Percentiles rank a stretch among this genome's conserved stretches.
Evolutionary conservation across 148 eudicot species (phyloP).

Genomic region (Rhododendron simsii): DNA sequence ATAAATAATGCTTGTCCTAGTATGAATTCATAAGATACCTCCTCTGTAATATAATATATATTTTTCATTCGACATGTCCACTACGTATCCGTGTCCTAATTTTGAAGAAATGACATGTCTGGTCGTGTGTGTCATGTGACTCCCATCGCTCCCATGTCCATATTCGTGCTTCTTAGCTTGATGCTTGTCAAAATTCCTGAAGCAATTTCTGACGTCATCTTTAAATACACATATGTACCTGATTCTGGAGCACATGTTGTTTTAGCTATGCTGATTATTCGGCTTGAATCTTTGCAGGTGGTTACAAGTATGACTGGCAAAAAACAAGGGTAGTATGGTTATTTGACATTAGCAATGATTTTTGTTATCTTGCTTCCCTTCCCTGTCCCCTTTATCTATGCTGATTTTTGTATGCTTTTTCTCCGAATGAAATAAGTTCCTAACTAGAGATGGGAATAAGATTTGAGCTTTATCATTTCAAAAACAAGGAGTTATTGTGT

Average conservation of each 20-base stretch:
- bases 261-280: background rate
- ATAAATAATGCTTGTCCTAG: background rate
- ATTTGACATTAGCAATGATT: conserved; percentile 14
- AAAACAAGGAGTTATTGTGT: background rate
- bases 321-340: conserved; percentile 30
- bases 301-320: conserved; percentile 77
- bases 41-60: background rate
- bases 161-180: background rate
- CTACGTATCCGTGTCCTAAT: background rate
- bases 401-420: background rate
- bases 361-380: background rate
- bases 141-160: background rate
- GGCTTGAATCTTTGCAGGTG: conserved; percentile 46
- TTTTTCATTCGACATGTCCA: background rate
- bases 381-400: background rate
- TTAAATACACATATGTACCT: background rate
- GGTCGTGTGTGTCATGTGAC: background rate
- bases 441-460: conserved; percentile 12
- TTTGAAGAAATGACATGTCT: background rate
- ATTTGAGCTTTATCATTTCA: background rate
- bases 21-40: background rate
- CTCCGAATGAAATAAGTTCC: background rate
- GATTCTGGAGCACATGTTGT: background rate
- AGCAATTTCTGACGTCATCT: background rate
- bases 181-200: background rate